A percentile compares a stretch with the other conserved stretches of the same genome.
Conservation (phyloP, 768 basidiomycete species). For the Termitomyces sp. region DNA sequence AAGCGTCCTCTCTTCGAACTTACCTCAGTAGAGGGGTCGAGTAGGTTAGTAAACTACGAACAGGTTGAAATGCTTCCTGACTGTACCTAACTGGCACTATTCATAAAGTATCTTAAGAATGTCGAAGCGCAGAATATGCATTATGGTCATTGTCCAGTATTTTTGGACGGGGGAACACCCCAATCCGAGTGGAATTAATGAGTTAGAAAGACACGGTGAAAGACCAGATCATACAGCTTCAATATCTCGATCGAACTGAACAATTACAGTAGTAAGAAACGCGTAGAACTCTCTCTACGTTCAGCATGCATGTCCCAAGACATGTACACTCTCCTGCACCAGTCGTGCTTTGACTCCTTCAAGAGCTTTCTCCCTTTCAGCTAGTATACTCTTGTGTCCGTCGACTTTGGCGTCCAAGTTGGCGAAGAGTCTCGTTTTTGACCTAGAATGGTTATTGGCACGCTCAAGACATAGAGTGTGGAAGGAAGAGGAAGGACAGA, state of each 20-base stretch:
- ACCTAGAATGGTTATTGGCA: constrained; percentile 20
- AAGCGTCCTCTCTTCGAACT: too few relatives aligned
- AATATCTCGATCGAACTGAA: neutral
- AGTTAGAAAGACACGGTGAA: neutral
- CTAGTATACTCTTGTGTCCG: constrained; percentile 32
- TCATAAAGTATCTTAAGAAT: neutral
- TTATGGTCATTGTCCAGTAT: too few relatives aligned
- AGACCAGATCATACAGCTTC: neutral
- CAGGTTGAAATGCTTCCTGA: too few relatives aligned
- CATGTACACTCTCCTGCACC: constrained; percentile 35
- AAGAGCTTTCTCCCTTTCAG: constrained; percentile 35
- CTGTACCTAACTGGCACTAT: neutral
- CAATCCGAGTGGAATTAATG: neutral
- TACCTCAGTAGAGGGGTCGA: too few relatives aligned
- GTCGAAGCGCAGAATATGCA: neutral
- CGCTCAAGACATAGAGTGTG: neutral
- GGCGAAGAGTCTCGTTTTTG: constrained; percentile 44
- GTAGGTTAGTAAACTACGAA: too few relatives aligned
- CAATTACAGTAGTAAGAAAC: neutral
- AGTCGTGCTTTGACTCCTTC: constrained; percentile 30
- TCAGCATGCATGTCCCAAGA: constrained; percentile 17
- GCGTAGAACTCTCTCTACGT: neutral
- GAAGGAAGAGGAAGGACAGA: constrained; percentile 19
- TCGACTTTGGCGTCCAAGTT: constrained; percentile 36
- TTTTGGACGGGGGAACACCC: too few relatives aligned